Evolutionary conservation across 176 grass and related monocot species (phyloP), one percentile per base, ranked within the genome.

Genomic region (Lolium multiflorum): DNA sequence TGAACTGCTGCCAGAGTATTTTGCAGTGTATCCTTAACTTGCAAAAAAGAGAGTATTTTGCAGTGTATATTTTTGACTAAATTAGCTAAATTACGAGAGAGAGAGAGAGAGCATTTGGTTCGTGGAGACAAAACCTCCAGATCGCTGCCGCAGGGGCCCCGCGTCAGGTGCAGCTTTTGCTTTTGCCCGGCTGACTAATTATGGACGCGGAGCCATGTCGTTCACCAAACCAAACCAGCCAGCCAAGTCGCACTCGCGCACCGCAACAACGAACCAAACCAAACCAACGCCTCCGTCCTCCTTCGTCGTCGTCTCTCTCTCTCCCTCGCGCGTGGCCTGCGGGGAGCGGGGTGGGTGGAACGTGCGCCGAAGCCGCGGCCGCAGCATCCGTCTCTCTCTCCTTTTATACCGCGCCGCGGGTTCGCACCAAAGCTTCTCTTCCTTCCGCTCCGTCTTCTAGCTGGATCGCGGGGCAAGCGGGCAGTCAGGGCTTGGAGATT

Each of bases 181-280:
- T 55, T 57, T 57, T 44, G n/a, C 22, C 24, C 70, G 59, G 77
- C 5, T 35, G 77, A 74, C 82, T 80, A 80, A 79, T 79, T 52
- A 79, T 52, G 87, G 74, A 37, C 74, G 18, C 67, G 76, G 76
- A 73, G 43, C 76, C 48, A 25, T 25, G 77, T 14, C n/a, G 60
- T 4, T 65, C 84, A 72, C 84, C 74, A 41, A 66, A 68, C 81
- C 43, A n/a, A n/a, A 5, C 25, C 69, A 26, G 41, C 39, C 71
- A 62, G 77, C 78, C 83, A 77, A 76, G 89, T 90, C 84, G 89
- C 89, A 72, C 81, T 84, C 81, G 31, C 65, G 7, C 74, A 51
- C 81, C 3, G 76, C 72, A 21, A 74, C 77, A 59, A 38, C 77
- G 7, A 77, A 38, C 46, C 43, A 22, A 4, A 38, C 46, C 43